Conservation (phyloP, 139 green algal genomes). For the Picochlorum sp. region DNA sequence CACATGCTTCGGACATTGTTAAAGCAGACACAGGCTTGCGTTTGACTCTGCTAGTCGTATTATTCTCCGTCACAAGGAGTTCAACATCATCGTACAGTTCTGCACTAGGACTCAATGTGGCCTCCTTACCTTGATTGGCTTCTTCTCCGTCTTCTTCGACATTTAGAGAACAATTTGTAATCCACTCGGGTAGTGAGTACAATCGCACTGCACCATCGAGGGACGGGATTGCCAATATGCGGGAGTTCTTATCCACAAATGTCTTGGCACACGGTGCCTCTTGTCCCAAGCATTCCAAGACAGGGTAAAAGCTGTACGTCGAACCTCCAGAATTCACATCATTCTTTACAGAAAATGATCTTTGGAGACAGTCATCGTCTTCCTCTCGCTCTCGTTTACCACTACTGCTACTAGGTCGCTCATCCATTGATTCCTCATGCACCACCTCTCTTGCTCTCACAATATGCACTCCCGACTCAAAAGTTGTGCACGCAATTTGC, state of each 20-base stretch:
- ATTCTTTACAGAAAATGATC: not conserved
- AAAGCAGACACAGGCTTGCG: not conserved
- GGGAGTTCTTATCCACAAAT: not conserved
- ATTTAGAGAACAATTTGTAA: not conserved
- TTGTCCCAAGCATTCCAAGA: not conserved
- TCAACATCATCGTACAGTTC: not conserved
- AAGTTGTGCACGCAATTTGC: not conserved
- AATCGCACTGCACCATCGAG: not conserved
- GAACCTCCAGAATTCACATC: not conserved
- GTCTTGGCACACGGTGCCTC: slow-evolving; percentile 1
- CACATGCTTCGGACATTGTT: not conserved
- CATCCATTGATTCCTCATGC: not conserved
- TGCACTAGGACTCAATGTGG: not conserved
- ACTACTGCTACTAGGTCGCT: not conserved
- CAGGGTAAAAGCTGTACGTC: not conserved
- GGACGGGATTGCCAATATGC: not conserved
- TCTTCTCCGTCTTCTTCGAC: not conserved
- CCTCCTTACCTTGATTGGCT: not conserved
- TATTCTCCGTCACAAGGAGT: not conserved
- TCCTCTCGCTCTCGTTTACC: not conserved
- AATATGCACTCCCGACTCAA: slow-evolving; percentile 4
- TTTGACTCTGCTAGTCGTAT: not conserved
- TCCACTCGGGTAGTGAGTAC: not conserved
- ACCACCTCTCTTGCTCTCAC: not conserved
- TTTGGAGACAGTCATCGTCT: not conserved